Evolutionary conservation across 768 basidiomycete species (phyloP).

Genomic region (Plicaturopsis crispa): DNA sequence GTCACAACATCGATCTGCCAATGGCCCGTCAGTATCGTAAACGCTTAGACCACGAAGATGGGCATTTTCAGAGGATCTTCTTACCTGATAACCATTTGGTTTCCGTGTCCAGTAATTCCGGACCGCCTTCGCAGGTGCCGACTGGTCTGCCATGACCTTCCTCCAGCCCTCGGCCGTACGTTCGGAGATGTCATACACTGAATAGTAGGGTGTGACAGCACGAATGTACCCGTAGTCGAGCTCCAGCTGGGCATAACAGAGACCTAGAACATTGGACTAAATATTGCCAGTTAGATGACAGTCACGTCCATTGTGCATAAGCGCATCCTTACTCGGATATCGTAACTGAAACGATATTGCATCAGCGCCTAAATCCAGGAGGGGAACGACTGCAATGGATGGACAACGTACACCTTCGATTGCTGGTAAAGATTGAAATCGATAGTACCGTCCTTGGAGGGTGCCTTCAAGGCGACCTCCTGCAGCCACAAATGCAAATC

Average conservation of each 20-base stretch:
- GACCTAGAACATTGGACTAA: conserved; percentile 32
- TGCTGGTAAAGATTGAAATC: conserved; percentile 36
- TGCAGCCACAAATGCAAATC: conserved; percentile 32
- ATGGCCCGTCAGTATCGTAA: too few relatives aligned
- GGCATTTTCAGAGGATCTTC: too few relatives aligned
- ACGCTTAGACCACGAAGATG: too few relatives aligned
- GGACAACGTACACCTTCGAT: conserved; percentile 20
- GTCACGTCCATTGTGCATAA: too few relatives aligned
- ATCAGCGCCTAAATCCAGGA: too few relatives aligned
- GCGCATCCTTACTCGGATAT: conserved; percentile 33
- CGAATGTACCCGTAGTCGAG: conserved; percentile 35
- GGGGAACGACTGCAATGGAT: too few relatives aligned
- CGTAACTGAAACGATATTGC: too few relatives aligned
- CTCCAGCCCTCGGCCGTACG: conserved; percentile 16
- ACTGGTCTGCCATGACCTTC: conserved; percentile 22
- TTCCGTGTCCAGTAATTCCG: conserved; percentile 21
- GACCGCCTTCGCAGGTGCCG: conserved; percentile 23
- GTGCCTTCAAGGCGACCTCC: conserved; percentile 26
- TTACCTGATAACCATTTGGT: conserved; percentile 13
- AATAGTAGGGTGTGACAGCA: conserved; percentile 39
- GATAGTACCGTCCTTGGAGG: conserved; percentile 27
- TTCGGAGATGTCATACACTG: conserved; percentile 29
- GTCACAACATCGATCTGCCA: conserved; percentile 27
- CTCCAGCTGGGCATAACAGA: conserved; percentile 41
- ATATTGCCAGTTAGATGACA: too few relatives aligned